Percentiles rank a stretch among this genome's conserved stretches.
These are phyloP conservation scores for Suillus brevipes DNA, from an alignment of 768 basidiomycete species.

Conservation along the genomic window DNA sequence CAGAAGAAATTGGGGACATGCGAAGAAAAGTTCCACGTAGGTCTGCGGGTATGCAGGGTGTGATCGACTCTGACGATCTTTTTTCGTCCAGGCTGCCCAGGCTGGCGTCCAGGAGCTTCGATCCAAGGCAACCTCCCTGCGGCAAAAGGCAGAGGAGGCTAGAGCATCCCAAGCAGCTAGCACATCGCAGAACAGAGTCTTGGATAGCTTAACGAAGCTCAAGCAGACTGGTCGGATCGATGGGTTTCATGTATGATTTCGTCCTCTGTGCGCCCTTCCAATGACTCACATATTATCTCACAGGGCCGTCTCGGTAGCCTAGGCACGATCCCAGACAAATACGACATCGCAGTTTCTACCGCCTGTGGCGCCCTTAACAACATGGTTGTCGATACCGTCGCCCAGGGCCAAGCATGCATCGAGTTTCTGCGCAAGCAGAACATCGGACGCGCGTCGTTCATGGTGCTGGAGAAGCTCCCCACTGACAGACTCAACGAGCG, in stretches of 20 bases:
- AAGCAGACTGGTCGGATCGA: slow-evolving; percentile 77
- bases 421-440: slow-evolving; percentile 88
- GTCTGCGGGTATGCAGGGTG: slow-evolving; percentile 10
- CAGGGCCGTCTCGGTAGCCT: slow-evolving; percentile 93
- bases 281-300: neutral
- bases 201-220: slow-evolving; percentile 78
- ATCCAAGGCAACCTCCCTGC: slow-evolving; percentile 58
- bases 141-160: slow-evolving; percentile 86
- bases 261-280: neutral
- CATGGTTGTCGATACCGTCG: slow-evolving; percentile 89
- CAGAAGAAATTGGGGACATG: slow-evolving; percentile 48
- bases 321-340: slow-evolving; percentile 94
- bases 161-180: slow-evolving; percentile 83
- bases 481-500: slow-evolving; percentile 40
- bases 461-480: slow-evolving; percentile 85
- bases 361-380: slow-evolving; percentile 83
- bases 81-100: slow-evolving; percentile 35
- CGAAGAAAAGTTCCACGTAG: slow-evolving; percentile 54
- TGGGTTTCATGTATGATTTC: slow-evolving; percentile 86
- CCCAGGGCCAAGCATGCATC: slow-evolving; percentile 90
- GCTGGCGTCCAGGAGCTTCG: slow-evolving; percentile 46
- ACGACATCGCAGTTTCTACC: slow-evolving; percentile 93
- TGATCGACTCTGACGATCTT: neutral
- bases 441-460: slow-evolving; percentile 89
- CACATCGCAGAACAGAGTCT: slow-evolving; percentile 80